Base-by-base conservation (phyloP, 352 stramenopile genomes). In the Pythium periplocum region DNA sequence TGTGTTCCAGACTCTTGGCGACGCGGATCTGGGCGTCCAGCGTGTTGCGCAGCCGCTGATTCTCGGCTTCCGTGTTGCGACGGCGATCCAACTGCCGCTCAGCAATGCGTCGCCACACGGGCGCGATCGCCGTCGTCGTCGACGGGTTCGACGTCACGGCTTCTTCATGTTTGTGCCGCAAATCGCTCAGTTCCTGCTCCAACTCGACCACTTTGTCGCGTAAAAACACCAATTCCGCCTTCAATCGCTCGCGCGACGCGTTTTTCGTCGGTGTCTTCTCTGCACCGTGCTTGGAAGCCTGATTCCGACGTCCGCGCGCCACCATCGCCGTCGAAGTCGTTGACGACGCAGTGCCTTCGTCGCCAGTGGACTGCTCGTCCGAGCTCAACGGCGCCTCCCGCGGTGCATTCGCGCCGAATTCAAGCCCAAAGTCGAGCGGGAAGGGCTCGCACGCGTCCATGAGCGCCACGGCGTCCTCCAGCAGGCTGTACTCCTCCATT, bases 101-200 rank as follows among this genome's bases (percentile, higher is more conserved):
- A 11, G 73, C 73, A 17, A 84, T 73, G 9, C 71, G 66, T 11
- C 71, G 63, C 76, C 76, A 86, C 46, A 84, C 66, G 26, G 65
- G 58, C 30, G 63, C 40, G 31, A 66, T 64, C 48, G 54, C 56
- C 31, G 59, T 63, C 4, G 47, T 47, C 9, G 37, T 69, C 51
- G 45, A 55, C 39, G 49, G 45, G n/a, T 61, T 49, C 4, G 63
- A 56, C 9, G 51, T 55, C 47, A 44, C 49, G 31, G 60, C 53
- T 12, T 51, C 55, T 4, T 75, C 52, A 30, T 62, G 41, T 7
- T 69, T 41, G 30, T 57, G 44, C 1, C 72, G 62, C 31, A 84
- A 35, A 2, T 54, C 40, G 39, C 48, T 65, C 30, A 84, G 42
- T 11, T 79, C 53, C 4, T 57, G 46, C 57, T 85, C 63, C 31